These are phyloP conservation scores for Nymphaea colorata DNA, from an alignment of 164 flowering plant genomes.

Conservation along the genomic window DNA sequence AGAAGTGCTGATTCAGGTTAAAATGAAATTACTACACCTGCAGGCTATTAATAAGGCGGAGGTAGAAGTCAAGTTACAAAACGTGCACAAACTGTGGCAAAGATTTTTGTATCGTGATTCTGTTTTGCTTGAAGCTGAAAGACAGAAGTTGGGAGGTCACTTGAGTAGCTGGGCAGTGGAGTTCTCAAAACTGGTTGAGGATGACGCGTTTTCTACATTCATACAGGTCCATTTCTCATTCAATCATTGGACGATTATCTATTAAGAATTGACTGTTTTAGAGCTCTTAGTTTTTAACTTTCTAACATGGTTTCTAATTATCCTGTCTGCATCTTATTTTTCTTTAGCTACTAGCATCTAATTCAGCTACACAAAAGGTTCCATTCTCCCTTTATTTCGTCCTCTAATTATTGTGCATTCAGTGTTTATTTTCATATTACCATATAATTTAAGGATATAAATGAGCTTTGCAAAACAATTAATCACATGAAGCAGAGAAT, in stretches of 20 bases:
- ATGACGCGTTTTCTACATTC: slow-evolving; percentile 77
- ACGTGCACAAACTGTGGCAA: slow-evolving; percentile 80
- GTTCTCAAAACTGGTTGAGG: slow-evolving; percentile 43
- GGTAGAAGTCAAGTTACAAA: slow-evolving; percentile 56
- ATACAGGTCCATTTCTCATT: slow-evolving; percentile 45
- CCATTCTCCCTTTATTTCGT: not conserved
- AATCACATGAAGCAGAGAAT: too few species aligned
- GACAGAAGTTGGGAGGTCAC: slow-evolving; percentile 52
- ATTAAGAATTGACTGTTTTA: not conserved
- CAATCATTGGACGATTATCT: not conserved
- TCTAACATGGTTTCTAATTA: not conserved
- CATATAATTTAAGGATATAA: too few species aligned
- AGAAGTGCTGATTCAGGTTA: not conserved
- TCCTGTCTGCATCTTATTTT: not conserved
- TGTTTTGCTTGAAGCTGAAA: slow-evolving; percentile 74
- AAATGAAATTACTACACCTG: slow-evolving; percentile 1
- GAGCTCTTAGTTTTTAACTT: not conserved
- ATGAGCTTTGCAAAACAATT: too few species aligned
- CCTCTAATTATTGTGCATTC: too few species aligned
- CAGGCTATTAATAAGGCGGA: slow-evolving; percentile 75
- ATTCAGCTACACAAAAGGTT: not conserved
- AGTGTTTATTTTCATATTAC: too few species aligned
- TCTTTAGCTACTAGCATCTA: not conserved
- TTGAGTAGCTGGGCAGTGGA: slow-evolving; percentile 67
- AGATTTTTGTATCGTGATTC: slow-evolving; percentile 86